Conservation (phyloP, 352 stramenopile species). For the Phytopythium kandeliae region DNA sequence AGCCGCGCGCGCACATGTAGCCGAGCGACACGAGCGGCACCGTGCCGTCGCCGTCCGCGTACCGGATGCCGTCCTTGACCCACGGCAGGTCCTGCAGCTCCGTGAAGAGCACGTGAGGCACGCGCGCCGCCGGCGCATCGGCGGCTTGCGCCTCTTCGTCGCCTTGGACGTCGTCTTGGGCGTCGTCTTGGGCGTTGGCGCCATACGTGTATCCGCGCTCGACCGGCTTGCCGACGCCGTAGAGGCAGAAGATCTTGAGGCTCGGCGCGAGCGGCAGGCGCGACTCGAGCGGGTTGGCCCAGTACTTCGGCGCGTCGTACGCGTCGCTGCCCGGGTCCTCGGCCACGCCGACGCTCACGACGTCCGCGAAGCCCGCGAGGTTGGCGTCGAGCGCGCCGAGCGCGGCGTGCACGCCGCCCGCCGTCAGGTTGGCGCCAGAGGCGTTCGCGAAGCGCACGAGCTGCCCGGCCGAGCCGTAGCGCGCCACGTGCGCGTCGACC, state of each 20-base stretch:
- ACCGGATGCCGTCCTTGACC: constrained; percentile 77
- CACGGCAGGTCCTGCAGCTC: constrained; percentile 57
- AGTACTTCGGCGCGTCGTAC: constrained; percentile 65
- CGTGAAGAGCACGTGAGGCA: constrained; percentile 62
- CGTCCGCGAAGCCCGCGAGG: constrained; percentile 32
- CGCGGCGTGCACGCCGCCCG: constrained; percentile 36
- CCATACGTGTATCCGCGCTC: constrained; percentile 81
- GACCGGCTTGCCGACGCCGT: constrained; percentile 89
- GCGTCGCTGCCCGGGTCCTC: constrained; percentile 36
- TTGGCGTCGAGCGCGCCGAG: constrained; percentile 43
- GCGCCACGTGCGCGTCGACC: constrained; percentile 36
- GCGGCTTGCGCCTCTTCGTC: constrained; percentile 17
- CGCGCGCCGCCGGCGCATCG: constrained; percentile 27
- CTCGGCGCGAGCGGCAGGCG: constrained; percentile 87
- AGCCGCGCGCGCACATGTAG: constrained; percentile 92
- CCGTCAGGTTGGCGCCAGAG: constrained; percentile 52
- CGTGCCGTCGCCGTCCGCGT: constrained; percentile 90
- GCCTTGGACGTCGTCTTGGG: constrained; percentile 11
- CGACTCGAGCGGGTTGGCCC: constrained; percentile 85
- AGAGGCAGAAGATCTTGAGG: constrained; percentile 94
- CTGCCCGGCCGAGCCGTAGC: constrained; percentile 42
- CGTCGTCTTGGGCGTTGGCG: constrained; percentile 35
- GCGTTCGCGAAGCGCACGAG: constrained; percentile 52
- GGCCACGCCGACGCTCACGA: constrained; percentile 37
- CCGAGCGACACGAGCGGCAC: constrained; percentile 92